A percentile compares a stretch with the other conserved stretches of the same genome.
Conservation (phyloP, 1,139 yeast species). For the Geotrichum citri-aurantii region DNA sequence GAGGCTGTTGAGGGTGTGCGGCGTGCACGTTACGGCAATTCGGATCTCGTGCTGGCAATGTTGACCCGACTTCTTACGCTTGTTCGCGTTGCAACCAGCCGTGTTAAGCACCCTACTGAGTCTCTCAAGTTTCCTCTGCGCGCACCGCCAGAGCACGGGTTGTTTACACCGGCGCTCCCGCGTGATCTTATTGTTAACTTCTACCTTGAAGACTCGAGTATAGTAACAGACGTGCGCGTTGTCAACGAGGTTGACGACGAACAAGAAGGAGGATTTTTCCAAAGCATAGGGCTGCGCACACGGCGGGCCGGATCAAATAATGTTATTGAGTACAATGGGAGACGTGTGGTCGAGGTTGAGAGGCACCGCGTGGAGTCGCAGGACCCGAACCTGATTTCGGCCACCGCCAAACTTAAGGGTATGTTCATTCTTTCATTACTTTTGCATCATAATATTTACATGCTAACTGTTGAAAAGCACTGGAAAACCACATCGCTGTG, state of each 20-base stretch:
- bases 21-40: conserved; percentile 8
- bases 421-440: neutral
- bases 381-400: conserved; percentile 44
- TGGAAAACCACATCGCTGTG: conserved; percentile 26
- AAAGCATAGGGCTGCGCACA: conserved; percentile 9
- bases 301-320: conserved; percentile 6
- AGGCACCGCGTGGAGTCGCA: conserved; percentile 40
- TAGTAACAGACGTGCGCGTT: conserved; percentile 29
- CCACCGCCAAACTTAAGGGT: conserved; percentile 37
- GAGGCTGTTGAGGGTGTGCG: conserved; percentile 16
- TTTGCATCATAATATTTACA: neutral
- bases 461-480: conserved; percentile 18
- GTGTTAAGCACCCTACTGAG: conserved; percentile 23
- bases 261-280: conserved; percentile 15
- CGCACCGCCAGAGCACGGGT: conserved; percentile 18
- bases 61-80: conserved; percentile 11
- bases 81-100: conserved; percentile 23
- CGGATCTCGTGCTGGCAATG: conserved; percentile 12
- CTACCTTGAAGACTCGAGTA: conserved; percentile 27
- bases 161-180: conserved; percentile 21
- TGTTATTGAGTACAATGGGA: conserved; percentile 31
- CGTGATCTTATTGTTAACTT: conserved; percentile 25
- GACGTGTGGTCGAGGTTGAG: conserved; percentile 41
- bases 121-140: conserved; percentile 23
- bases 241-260: conserved; percentile 19